Percentiles rank a stretch among this genome's conserved stretches.
Conservation (phyloP, 2,329 filamentous ascomycete species). For the Xylaria sp. region DNA sequence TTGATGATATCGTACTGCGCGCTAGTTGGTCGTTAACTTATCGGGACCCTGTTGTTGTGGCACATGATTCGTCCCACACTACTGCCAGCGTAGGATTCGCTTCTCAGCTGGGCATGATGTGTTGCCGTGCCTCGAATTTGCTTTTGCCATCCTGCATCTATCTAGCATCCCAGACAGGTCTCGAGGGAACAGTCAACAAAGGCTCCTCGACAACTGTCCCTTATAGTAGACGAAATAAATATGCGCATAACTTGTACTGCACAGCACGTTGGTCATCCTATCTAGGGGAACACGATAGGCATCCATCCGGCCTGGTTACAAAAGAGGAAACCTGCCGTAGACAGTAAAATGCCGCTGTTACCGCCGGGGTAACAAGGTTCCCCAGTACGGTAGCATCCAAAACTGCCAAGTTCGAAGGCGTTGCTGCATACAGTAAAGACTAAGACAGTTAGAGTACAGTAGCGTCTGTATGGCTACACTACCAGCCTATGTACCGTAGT, state of each 20-base stretch:
- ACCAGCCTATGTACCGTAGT: background rate
- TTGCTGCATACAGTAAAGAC: constrained; percentile 5
- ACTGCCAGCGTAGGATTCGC: constrained; percentile 33
- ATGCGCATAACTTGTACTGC: too few relatives aligned
- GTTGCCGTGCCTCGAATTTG: constrained; percentile 27
- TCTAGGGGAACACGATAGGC: background rate
- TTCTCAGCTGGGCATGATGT: constrained; percentile 32
- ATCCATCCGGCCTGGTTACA: constrained; percentile 2
- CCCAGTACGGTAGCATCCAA: constrained; percentile 7
- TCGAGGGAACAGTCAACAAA: background rate
- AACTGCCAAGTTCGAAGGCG: constrained; percentile 22
- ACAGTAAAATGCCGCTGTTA: constrained; percentile 13
- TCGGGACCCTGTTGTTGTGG: constrained; percentile 20
- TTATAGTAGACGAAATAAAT: background rate
- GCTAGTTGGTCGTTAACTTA: constrained; percentile 25
- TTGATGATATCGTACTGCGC: constrained; percentile 29
- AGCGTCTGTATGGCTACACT: background rate
- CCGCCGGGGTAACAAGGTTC: constrained; percentile 21
- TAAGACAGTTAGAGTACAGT: background rate
- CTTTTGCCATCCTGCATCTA: constrained; percentile 23
- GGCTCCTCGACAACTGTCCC: background rate
- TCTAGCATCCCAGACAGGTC: background rate
- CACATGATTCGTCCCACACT: constrained; percentile 32
- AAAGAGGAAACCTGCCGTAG: background rate
- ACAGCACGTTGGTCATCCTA: background rate